Evolutionary conservation across 2,329 filamentous ascomycete genomes (phyloP).

Genomic region (Pseudocercospora crystallina): DNA sequence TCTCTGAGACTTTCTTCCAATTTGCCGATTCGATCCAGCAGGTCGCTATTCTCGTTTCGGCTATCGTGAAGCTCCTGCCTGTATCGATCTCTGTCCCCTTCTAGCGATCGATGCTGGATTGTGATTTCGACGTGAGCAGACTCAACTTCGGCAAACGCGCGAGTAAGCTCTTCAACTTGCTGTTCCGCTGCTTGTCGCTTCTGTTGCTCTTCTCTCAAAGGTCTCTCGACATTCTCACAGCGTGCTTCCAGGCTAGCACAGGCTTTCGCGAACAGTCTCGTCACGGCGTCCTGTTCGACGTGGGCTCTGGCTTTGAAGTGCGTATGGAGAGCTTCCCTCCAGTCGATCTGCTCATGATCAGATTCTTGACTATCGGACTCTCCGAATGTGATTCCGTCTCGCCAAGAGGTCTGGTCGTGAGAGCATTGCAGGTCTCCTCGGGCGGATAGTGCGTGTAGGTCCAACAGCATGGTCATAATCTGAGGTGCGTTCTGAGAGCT

Average conservation of each 20-base stretch:
- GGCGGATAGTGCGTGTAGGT: conserved; percentile 21
- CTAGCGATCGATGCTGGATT: conserved; percentile 39
- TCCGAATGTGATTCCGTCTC: conserved; percentile 11
- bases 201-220: conserved; percentile 48
- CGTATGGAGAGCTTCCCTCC: conserved; percentile 48
- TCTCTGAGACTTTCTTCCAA: conserved; percentile 31
- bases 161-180: conserved; percentile 38
- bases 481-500: conserved; percentile 12
- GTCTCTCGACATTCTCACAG: conserved; percentile 56
- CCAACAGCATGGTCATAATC: conserved; percentile 19
- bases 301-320: conserved; percentile 46
- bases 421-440: conserved; percentile 18
- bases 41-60: conserved; percentile 44
- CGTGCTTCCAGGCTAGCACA: conserved; percentile 58
- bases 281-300: conserved; percentile 48
- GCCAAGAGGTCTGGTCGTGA: conserved; percentile 15
- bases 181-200: conserved; percentile 37
- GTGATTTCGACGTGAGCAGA: conserved; percentile 38
- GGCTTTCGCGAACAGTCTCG: conserved; percentile 52
- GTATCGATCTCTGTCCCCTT: conserved; percentile 42
- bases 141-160: conserved; percentile 40
- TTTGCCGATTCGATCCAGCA: conserved; percentile 42
- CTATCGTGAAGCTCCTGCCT: conserved; percentile 39
- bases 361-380: not conserved
- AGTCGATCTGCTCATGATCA: conserved; percentile 37